These are phyloP conservation scores for Batrachochytrium dendrobatidis DNA, from an alignment of 371 early-diverging fungal species.

Conservation along the genomic window DNA sequence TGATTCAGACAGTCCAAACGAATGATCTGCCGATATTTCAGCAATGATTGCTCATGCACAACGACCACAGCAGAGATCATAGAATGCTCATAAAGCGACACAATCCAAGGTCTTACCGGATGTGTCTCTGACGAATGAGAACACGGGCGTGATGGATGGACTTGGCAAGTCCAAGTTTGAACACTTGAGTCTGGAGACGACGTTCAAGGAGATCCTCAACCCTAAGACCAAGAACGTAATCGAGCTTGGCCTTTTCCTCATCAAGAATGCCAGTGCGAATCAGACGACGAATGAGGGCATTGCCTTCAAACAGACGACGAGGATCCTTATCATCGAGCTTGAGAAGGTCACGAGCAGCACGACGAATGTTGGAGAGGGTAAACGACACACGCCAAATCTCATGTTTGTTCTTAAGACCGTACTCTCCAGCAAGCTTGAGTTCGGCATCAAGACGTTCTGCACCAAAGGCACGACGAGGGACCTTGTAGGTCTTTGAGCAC, in stretches of 20 bases:
- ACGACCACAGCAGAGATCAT: no score
- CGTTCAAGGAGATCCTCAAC: conserved; percentile 99
- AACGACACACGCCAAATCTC: conserved; percentile 98
- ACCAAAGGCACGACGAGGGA: conserved; percentile 98
- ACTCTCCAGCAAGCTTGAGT: conserved; percentile 97
- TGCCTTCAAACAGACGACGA: conserved; percentile 98
- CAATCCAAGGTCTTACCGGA: conserved; percentile 64
- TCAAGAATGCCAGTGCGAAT: conserved; percentile 97
- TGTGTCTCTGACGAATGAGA: conserved; percentile 89
- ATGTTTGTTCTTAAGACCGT: conserved; percentile 99
- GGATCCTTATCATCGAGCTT: conserved; percentile 97
- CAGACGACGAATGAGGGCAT: conserved; percentile 97
- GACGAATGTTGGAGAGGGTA: conserved; percentile 98
- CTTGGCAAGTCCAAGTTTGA: conserved; percentile 98
- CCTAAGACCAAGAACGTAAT: conserved; percentile 97
- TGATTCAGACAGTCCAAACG: no score
- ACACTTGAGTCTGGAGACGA: conserved; percentile 99
- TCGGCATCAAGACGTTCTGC: conserved; percentile 98
- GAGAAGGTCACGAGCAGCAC: conserved; percentile 99
- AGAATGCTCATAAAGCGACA: no score
- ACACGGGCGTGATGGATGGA: conserved; percentile 99
- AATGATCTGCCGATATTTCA: no score
- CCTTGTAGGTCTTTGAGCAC: conserved; percentile 92
- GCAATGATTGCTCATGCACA: no score
- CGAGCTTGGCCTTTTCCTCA: conserved; percentile 95